These are phyloP conservation scores for Lizonia empirigonia DNA, from an alignment of 2,329 filamentous ascomycete genomes.

Conservation along the genomic window DNA sequence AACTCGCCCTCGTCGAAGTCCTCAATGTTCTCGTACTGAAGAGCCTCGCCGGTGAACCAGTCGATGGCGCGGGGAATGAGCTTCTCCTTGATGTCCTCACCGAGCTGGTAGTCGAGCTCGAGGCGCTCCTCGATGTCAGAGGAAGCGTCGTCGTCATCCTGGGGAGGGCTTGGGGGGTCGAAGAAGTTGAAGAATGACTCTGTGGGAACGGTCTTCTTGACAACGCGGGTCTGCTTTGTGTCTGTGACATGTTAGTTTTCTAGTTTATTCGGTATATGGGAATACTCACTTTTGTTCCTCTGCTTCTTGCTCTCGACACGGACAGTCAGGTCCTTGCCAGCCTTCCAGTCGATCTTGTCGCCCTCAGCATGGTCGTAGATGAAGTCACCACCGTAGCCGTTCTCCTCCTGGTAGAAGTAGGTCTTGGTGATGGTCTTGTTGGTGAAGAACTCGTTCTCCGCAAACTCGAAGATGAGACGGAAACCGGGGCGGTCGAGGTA, in stretches of 20 bases:
- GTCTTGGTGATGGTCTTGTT: conserved; percentile 98
- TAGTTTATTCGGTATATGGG: background rate
- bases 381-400: conserved; percentile 97
- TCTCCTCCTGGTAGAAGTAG: conserved; percentile 99
- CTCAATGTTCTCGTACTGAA: conserved; percentile 93
- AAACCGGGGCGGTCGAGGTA: conserved; percentile 98
- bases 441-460: conserved; percentile 93
- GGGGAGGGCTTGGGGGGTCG: conserved; percentile 85
- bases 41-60: conserved; percentile 98
- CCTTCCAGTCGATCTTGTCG: conserved; percentile 97
- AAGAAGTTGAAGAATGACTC: conserved; percentile 99
- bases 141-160: conserved; percentile 74
- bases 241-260: conserved; percentile 60
- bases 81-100: conserved; percentile 99
- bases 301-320: conserved; percentile 99
- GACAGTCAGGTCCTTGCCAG: conserved; percentile 89
- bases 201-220: conserved; percentile 98
- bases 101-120: conserved; percentile 97
- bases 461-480: conserved; percentile 96
- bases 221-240: conserved; percentile 98
- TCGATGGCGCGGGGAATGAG: conserved; percentile 97
- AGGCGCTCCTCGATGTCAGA: conserved; percentile 96
- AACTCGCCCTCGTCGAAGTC: conserved; percentile 82
- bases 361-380: conserved; percentile 99
- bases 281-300: conserved; percentile 90